Conservation (phyloP, 2,329 filamentous ascomycete species). For the Cladorrhinum sp. region DNA sequence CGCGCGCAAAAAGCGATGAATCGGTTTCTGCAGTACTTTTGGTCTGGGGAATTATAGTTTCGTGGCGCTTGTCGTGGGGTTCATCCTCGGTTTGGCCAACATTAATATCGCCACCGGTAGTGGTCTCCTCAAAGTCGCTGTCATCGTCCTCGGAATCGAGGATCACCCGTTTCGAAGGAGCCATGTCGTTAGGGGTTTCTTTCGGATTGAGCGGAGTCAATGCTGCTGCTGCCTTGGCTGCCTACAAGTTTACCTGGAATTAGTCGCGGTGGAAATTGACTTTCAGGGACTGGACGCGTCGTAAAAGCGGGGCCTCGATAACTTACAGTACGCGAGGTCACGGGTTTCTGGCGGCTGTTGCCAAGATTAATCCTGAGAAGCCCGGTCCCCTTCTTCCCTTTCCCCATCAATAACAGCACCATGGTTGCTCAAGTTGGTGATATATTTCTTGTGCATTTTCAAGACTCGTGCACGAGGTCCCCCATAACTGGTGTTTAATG, state of each 20-base stretch:
- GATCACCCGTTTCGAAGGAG: conserved; percentile 26
- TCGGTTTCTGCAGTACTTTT: conserved; percentile 43
- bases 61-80: not conserved
- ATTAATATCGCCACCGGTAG: conserved; percentile 3
- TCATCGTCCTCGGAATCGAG: conserved; percentile 36
- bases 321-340: conserved; percentile 1
- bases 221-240: not conserved
- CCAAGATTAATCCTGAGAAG: not conserved
- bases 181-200: conserved; percentile 28
- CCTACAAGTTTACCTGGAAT: not conserved
- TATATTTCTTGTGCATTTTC: not conserved
- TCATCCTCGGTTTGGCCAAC: not conserved
- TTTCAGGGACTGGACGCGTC: not conserved
- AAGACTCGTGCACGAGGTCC: not conserved
- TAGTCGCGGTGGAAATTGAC: not conserved
- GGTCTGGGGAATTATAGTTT: conserved; percentile 1
- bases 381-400: not conserved
- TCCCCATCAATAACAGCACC: not conserved
- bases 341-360: not conserved
- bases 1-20: conserved; percentile 44
- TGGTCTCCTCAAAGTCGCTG: conserved; percentile 20
- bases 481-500: not conserved
- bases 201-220: not conserved
- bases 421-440: not conserved
- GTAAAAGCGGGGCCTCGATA: not conserved